Evolutionary conservation across 1,139 yeast genomes (phyloP).

Genomic region (Geotrichum reessii): DNA sequence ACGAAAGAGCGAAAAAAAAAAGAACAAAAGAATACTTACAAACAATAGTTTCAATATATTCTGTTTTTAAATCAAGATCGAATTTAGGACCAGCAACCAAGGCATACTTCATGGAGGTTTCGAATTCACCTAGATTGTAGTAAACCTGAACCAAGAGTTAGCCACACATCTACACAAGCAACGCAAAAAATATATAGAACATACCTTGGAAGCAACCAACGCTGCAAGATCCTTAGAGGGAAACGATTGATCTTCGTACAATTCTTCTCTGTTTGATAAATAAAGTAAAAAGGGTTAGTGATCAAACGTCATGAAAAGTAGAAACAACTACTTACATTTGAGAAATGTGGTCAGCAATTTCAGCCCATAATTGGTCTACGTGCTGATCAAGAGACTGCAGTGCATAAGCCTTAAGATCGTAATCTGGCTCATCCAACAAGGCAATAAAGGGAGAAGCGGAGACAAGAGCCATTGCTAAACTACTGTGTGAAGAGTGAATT

Average conservation of each 20-base stretch:
- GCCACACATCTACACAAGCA: not conserved
- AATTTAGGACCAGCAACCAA: constrained; percentile 78
- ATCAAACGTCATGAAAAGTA: not conserved
- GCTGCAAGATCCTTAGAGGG: constrained; percentile 82
- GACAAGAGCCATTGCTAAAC: constrained; percentile 24
- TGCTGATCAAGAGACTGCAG: constrained; percentile 70
- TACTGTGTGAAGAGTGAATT: not conserved
- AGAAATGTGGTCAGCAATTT: constrained; percentile 82
- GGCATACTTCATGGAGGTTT: constrained; percentile 82
- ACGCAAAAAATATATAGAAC: constrained; percentile 1
- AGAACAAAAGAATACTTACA: constrained; percentile 29
- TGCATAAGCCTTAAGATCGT: constrained; percentile 75
- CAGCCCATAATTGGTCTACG: constrained; percentile 95
- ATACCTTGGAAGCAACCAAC: constrained; percentile 69
- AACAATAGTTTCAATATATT: constrained; percentile 87
- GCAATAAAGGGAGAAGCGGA: constrained; percentile 85
- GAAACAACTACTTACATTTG: constrained; percentile 43
- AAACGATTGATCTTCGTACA: constrained; percentile 79
- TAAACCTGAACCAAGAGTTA: constrained; percentile 46
- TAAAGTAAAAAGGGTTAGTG: constrained; percentile 8
- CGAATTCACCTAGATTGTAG: constrained; percentile 92
- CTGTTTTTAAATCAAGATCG: constrained; percentile 63
- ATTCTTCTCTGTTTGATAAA: constrained; percentile 50
- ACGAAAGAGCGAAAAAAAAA: too few species aligned
- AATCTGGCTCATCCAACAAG: constrained; percentile 75